Conservation (phyloP, 2,329 filamentous ascomycete genomes). For the Aspergillus niger region DNA sequence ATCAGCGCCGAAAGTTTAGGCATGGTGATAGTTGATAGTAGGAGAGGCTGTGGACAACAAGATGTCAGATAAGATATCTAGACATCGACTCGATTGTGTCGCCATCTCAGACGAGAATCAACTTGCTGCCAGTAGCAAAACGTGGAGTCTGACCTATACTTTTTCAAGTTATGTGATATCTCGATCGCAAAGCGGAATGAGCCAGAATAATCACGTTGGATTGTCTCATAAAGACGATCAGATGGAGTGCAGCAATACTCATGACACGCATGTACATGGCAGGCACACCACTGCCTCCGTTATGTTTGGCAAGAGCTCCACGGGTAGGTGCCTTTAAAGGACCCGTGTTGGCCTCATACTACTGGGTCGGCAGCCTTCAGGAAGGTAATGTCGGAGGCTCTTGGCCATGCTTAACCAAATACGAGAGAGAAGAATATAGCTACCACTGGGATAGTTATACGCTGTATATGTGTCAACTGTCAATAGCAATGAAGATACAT, state of each 20-base stretch:
- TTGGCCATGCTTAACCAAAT: background rate
- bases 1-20: background rate
- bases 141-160: background rate
- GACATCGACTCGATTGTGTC: background rate
- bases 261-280: background rate
- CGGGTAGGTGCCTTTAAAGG: background rate
- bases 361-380: background rate
- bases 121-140: background rate
- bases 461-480: background rate
- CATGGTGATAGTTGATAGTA: conserved; percentile 1
- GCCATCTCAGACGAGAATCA: background rate
- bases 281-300: background rate
- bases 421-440: no score
- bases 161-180: background rate
- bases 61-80: background rate
- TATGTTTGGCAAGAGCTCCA: background rate
- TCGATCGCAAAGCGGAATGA: no score
- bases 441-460: background rate
- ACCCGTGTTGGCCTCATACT: background rate
- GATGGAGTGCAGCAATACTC: background rate
- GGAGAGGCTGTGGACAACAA: background rate
- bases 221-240: background rate
- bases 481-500: no score
- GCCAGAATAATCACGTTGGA: background rate
- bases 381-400: background rate